Evolutionary conservation across 768 basidiomycete species (phyloP), one percentile per base, ranked within the genome.

Genomic region (Lepiota venenata): DNA sequence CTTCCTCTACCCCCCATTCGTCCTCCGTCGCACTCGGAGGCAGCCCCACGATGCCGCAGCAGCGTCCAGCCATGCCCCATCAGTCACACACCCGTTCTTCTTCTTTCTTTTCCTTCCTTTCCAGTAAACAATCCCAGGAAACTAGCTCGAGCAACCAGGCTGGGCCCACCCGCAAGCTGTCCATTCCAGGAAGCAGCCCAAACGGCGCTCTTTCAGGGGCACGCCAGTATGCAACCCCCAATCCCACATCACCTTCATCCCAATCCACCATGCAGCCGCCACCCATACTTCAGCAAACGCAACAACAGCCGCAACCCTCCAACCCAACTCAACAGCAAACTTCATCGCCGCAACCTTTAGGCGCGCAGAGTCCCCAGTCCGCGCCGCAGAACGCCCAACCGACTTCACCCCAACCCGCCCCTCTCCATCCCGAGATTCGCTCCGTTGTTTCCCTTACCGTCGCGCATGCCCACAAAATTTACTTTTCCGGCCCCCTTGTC

Each of bases 401-500:
- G 4, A 4, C 27, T 29, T 29, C 27, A 29, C 27, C 45, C 67
- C 58, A 40, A 63, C 68, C 76, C 1, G 66, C 75, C 1, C 78
- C 78, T 12, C 71, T 91, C 15, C 91, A 93, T 66, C 85, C 88
- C 7, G 91, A 93, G 70, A 91, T 93, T 50, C 82, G 86, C 43
- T 91, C 88, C 2, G 80, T 91, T 50, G 85, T 93, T 25, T 79
- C 81, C 52, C 74, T 93, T 47, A 87, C 84, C 20, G 71, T 83
- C 39, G 83, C 87, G 11, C 91, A 93, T 63, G 82, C 86, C 0
- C 88, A 86, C 73, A 93, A 93, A 64, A 77, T 93, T 6, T 93
- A 93, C 69, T 91, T 86, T 70, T 92, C 90, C 4, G 91, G 91
- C 9, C 89, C 88, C 12, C 81, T 95, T 16, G 74, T 91, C 14